phyloP scores from a whole-genome alignment of 495 filamentous ascomycete genomes.

The Penicillium arizonense region DNA sequence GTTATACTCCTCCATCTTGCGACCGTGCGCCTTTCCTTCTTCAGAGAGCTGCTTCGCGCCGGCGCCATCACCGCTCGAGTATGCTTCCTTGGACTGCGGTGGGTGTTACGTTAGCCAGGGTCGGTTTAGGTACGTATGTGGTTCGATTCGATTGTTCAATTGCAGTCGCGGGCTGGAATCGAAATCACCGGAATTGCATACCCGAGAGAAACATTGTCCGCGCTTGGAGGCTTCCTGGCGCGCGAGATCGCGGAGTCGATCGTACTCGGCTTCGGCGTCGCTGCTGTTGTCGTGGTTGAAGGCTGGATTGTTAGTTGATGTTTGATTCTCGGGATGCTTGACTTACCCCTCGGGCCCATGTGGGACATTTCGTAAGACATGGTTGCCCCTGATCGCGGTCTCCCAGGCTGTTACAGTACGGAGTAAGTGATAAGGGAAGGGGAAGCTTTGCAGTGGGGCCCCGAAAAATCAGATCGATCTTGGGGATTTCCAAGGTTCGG shows the following conservation, averaged over 20 bases:
- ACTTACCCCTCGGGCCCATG: constrained; percentile 53
- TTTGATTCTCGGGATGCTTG: background rate
- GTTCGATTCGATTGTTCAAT: background rate
- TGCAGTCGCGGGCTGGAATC: background rate
- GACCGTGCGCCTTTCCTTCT: constrained; percentile 79
- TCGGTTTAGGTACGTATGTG: no score
- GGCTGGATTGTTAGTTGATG: constrained; percentile 47
- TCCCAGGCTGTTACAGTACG: background rate
- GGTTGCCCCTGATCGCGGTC: constrained; percentile 5
- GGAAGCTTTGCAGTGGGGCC: constrained; percentile 4
- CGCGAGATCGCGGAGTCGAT: constrained; percentile 82
- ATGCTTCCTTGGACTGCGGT: constrained; percentile 71
- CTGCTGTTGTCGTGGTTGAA: constrained; percentile 72
- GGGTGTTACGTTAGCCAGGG: constrained; percentile 1
- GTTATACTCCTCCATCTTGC: constrained; percentile 79
- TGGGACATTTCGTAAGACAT: constrained; percentile 65
- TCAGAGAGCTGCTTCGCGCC: constrained; percentile 76
- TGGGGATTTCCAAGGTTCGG: background rate
- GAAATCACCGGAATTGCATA: constrained; percentile 27
- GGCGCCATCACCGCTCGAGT: constrained; percentile 74
- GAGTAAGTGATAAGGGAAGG: background rate
- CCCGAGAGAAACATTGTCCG: constrained; percentile 69
- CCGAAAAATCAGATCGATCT: constrained; percentile 20
- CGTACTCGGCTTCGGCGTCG: constrained; percentile 82
- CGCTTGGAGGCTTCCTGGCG: constrained; percentile 74